Percentiles rank a stretch among this genome's conserved stretches.
Evolutionary conservation across 306 rosid species (phyloP).

Genomic region (cucumber (Cucumis sativus)): DNA sequence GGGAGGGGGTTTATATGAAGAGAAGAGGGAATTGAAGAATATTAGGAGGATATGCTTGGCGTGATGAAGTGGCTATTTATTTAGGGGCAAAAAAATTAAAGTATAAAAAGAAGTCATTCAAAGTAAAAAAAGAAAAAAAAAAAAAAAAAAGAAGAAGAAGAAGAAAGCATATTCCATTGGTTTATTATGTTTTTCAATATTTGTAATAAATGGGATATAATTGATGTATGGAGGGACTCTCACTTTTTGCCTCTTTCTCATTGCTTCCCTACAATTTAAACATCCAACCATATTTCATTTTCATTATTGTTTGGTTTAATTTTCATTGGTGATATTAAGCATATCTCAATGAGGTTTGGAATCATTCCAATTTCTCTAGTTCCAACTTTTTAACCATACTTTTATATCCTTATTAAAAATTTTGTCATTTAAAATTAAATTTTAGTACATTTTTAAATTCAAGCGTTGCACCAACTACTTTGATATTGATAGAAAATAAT

Average conservation of each 20-base stretch:
- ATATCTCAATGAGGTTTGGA: too few species aligned
- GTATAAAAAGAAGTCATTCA: slow-evolving; percentile 24
- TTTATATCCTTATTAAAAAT: too few species aligned
- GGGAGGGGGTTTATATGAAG: slow-evolving; percentile 4
- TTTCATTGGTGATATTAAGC: too few species aligned
- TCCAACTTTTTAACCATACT: too few species aligned
- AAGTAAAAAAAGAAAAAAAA: not conserved
- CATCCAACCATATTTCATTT: not conserved
- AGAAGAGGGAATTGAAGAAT: slow-evolving; percentile 24
- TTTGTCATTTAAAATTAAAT: too few species aligned
- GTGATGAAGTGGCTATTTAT: slow-evolving; percentile 42
- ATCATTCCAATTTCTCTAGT: not conserved
- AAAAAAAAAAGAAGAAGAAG: not conserved
- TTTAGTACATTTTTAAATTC: too few species aligned
- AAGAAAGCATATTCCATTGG: not conserved
- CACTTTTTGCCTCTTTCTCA: not conserved
- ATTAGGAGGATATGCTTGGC: slow-evolving; percentile 74
- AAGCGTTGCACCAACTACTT: too few species aligned
- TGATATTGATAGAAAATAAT: too few species aligned
- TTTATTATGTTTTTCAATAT: not conserved
- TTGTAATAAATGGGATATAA: not conserved
- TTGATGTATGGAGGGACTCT: not conserved
- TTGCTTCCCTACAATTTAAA: not conserved
- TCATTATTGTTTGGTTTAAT: too few species aligned
- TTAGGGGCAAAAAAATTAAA: slow-evolving; percentile 3